Evolutionary conservation across 2,329 filamentous ascomycete species (phyloP).

Genomic region (Paracoccidioides brasiliensis): DNA sequence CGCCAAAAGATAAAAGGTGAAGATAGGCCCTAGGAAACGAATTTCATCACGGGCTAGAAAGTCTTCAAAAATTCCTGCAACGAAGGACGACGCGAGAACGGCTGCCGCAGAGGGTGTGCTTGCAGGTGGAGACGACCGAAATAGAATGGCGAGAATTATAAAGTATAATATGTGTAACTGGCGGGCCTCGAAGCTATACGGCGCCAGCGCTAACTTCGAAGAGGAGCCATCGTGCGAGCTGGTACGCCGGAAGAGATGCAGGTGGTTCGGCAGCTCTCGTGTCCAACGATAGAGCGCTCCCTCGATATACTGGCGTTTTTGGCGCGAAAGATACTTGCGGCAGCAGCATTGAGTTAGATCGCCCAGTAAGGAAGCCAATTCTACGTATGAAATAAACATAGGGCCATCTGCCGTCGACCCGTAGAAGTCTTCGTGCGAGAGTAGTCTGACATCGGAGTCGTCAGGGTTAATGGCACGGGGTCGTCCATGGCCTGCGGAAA

Average conservation of each 20-base stretch:
- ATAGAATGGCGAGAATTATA: constrained; percentile 28
- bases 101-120: constrained; percentile 24
- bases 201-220: constrained; percentile 8
- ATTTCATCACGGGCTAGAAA: constrained; percentile 33
- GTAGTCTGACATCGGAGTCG: constrained; percentile 26
- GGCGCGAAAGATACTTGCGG: constrained; percentile 16
- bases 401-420: constrained; percentile 17
- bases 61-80: constrained; percentile 33
- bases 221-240: constrained; percentile 6
- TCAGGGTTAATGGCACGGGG: constrained; percentile 29
- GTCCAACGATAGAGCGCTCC: constrained; percentile 25
- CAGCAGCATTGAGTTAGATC: constrained; percentile 17
- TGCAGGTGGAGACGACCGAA: constrained; percentile 19
- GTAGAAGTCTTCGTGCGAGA: constrained; percentile 24
- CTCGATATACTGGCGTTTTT: constrained; percentile 15
- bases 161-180: constrained; percentile 30
- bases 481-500: constrained; percentile 31
- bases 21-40: constrained; percentile 31
- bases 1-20: constrained; percentile 32
- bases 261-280: constrained; percentile 20
- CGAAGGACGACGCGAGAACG: constrained; percentile 30
- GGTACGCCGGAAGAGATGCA: constrained; percentile 14
- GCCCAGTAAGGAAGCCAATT: constrained; percentile 27
- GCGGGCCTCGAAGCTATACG: constrained; percentile 27
- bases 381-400: constrained; percentile 30